These are phyloP conservation scores for Solanum hybrid DNA, from an alignment of 305 asterid genomes.

Conservation along the genomic window DNA sequence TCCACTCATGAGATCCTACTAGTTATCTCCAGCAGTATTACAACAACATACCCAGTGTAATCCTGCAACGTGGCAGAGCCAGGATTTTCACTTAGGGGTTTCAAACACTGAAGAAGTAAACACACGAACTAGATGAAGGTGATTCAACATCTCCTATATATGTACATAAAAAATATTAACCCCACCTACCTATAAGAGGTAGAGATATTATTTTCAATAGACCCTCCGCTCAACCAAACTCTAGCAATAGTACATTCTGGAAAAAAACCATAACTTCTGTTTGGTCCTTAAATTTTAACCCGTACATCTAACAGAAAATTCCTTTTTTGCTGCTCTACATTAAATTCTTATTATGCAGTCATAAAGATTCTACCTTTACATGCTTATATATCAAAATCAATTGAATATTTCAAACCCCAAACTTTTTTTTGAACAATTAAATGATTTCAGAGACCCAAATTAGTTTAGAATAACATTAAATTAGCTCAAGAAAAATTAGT, in stretches of 20 bases:
- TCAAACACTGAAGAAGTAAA: neutral
- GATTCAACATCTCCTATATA: neutral
- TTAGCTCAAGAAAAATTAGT: neutral
- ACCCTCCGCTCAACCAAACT: neutral
- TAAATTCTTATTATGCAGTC: neutral
- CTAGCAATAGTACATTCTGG: neutral
- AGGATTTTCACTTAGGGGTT: rapidly evolving
- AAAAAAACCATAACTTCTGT: neutral
- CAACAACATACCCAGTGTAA: neutral
- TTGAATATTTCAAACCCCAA: neutral
- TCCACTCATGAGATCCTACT: neutral
- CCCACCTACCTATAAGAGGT: neutral
- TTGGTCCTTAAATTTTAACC: neutral
- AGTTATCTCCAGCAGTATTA: neutral
- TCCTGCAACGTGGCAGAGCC: neutral
- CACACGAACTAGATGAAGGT: rapidly evolving
- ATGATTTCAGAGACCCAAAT: neutral
- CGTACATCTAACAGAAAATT: neutral
- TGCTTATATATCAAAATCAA: neutral
- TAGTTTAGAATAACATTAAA: neutral
- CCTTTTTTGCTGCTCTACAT: neutral
- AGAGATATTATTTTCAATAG: neutral
- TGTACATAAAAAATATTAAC: neutral
- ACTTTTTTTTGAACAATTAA: neutral
- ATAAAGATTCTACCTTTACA: neutral